Conservation (phyloP, 345 rosid species). For the Luvunga scandens region DNA sequence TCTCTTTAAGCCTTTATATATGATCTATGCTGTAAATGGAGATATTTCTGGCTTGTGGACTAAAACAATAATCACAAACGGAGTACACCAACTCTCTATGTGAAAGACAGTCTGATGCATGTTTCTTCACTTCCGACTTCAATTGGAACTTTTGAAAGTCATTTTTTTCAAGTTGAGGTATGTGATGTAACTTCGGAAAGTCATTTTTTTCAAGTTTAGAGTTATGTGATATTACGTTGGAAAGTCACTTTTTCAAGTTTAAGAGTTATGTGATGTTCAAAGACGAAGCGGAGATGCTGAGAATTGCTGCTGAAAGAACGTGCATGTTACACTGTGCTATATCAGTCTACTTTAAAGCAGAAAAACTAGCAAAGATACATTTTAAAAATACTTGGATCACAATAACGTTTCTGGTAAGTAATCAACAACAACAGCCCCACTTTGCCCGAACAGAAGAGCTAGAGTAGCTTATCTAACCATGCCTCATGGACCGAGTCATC, state of each 20-base stretch:
- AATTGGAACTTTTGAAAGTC: neutral
- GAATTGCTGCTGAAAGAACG: neutral
- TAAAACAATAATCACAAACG: too few relatives aligned
- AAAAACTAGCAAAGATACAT: neutral
- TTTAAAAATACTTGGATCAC: neutral
- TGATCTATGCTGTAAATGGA: neutral
- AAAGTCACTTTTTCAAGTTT: neutral
- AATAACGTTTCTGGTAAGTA: neutral
- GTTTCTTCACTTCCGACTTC: neutral
- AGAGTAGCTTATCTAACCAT: neutral
- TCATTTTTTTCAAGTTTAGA: neutral
- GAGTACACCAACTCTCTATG: neutral
- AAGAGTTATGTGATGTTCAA: neutral
- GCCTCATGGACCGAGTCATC: constrained; percentile 56
- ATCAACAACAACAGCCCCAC: neutral
- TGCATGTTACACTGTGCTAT: neutral
- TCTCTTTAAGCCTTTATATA: neutral
- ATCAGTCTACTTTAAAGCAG: neutral
- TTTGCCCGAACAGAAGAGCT: neutral
- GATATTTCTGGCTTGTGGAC: too few relatives aligned
- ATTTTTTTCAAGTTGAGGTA: neutral
- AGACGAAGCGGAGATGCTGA: neutral
- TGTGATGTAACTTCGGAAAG: neutral
- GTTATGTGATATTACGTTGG: neutral
- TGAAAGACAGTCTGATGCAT: neutral